Conservation (phyloP, 129 eudicot species). For the Flaveria bidentis region DNA sequence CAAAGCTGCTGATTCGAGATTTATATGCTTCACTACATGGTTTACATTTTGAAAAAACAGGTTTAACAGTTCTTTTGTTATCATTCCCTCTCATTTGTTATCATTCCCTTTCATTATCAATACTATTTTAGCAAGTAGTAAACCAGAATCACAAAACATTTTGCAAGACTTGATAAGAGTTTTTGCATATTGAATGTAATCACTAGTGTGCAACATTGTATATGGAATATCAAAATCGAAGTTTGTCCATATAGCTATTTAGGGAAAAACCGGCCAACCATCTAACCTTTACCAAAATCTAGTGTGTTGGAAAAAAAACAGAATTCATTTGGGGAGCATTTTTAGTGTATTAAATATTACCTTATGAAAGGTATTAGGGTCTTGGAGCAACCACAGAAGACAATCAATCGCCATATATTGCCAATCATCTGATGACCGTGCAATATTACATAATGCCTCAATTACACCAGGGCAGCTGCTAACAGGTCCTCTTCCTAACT, state of each 20-base stretch:
- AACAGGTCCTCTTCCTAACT: conserved; percentile 88
- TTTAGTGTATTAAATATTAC: conserved; percentile 37
- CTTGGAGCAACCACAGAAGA: conserved; percentile 95
- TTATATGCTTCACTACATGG: no score
- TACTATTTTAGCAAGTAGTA: not conserved
- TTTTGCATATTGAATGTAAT: not conserved
- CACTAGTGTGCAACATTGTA: not conserved
- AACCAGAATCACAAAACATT: not conserved
- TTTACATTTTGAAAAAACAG: no score
- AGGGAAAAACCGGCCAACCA: not conserved
- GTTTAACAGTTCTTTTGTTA: no score
- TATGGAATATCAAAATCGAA: not conserved
- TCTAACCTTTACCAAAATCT: conserved; percentile 4
- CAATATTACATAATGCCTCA: conserved; percentile 88
- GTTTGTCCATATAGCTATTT: not conserved
- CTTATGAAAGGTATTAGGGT: conserved; percentile 86
- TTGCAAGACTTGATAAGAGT: not conserved
- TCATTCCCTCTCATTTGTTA: not conserved
- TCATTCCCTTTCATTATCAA: not conserved
- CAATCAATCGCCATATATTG: conserved; percentile 98
- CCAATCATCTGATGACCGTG: conserved; percentile 97
- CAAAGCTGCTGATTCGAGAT: no score
- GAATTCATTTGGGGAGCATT: not conserved
- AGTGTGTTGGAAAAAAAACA: not conserved
- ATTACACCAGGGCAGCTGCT: conserved; percentile 78